Evolutionary conservation across 2,329 filamentous ascomycete species (phyloP), one percentile per base, ranked within the genome.

Genomic region (Calonectria honghensis): DNA sequence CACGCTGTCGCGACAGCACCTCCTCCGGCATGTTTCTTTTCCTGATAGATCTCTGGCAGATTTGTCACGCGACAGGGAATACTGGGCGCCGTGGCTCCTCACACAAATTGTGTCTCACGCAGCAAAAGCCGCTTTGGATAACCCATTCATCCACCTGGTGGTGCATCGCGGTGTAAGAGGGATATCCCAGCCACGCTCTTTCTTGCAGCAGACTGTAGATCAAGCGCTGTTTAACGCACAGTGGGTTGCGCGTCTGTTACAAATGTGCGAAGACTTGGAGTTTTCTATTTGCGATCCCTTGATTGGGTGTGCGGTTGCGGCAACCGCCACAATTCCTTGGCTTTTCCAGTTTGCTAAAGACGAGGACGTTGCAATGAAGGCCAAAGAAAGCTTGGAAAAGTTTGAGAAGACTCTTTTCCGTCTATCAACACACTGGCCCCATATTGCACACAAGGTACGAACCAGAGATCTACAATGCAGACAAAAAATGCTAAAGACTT

Each of bases 281-380:
- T 79, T 80, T 11, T 45, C 75, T 10, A 75, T 80, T 1, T 77
- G 75, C 11, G 79, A 80, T 50, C 79, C 79, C 3, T 11, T 80
- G 6, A 63, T 80, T 16, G 79, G 79, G 27, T 75, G 77, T 5
- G 75, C 75, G 3, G 75, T 80, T 4, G 76, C 79, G 0, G 75
- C 74, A 3, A 79, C 78, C 18, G 74, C 78, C 2, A 79, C 78
- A 0, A 78, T 80, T 39, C 61, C 79, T 4, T 80, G 79, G 79
- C 77, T 80, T 5, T 80, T 80, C 2, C 79, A 80, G 4, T 80
- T 80, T 52, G 79, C 79, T 9, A 51, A 77, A 2, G 79, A 80
- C 6, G 52, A 50, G 0, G 76, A 80, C 6, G 78, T 79, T 0
- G 75, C 79, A 0, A 68, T 73, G 2, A 79, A 79, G n/a, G 75